phyloP scores from a whole-genome alignment of 208 protist species.

The Trypanosoma grayi region DNA sequence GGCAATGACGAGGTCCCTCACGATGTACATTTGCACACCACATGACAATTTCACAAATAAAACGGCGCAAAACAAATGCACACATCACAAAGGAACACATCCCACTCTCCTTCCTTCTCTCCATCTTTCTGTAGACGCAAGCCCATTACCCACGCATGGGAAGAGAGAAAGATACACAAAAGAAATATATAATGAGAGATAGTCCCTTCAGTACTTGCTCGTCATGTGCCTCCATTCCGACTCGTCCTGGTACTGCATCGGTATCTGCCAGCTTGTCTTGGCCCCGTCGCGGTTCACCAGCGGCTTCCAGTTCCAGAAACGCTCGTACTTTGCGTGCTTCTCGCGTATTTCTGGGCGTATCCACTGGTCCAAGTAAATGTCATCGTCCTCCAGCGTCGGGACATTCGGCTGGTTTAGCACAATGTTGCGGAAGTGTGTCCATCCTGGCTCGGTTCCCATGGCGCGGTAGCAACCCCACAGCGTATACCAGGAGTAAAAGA shows the following conservation, averaged over 20 bases:
- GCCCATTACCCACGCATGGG: too few species aligned
- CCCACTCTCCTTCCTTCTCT: too few species aligned
- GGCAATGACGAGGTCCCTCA: too few species aligned
- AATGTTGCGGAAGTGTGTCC: conserved; percentile 73
- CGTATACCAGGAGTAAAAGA: conserved; percentile 87
- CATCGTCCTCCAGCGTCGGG: conserved; percentile 84
- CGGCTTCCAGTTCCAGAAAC: conserved; percentile 91
- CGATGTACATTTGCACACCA: too few species aligned
- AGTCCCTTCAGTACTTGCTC: conserved; percentile 47
- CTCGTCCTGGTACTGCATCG: conserved; percentile 73
- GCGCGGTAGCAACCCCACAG: conserved; percentile 89
- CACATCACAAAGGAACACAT: too few species aligned
- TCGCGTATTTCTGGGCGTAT: conserved; percentile 81
- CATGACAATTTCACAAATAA: too few species aligned
- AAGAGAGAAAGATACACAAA: too few species aligned
- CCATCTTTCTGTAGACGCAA: too few species aligned
- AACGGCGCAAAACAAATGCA: too few species aligned
- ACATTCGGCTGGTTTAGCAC: conserved; percentile 69
- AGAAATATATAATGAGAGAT: background rate
- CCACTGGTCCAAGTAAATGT: conserved; percentile 90
- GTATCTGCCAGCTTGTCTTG: conserved; percentile 71
- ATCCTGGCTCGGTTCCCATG: conserved; percentile 81
- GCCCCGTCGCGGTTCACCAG: conserved; percentile 80
- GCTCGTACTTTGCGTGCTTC: conserved; percentile 74
- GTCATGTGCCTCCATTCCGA: conserved; percentile 92